Evolutionary conservation across 352 stramenopile genomes (phyloP), one percentile per base, ranked within the genome.

Genomic region (Globisporangium alternatum): DNA sequence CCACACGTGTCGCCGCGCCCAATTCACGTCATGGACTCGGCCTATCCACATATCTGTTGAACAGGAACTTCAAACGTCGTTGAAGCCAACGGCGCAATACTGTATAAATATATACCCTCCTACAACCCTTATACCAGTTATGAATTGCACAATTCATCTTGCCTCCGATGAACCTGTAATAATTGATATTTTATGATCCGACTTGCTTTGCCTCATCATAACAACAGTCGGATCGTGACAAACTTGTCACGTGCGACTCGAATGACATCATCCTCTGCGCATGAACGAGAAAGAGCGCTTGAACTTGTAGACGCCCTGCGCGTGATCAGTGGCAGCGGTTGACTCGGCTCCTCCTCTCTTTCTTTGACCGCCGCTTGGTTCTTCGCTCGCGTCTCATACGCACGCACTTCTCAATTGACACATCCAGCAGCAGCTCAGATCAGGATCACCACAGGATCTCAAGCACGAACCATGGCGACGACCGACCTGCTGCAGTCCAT

Each of bases 401-500:
- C 17, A 21, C 37, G 8, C 41, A 47, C 41, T 47, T 47, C 41
- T 3, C 5, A 22, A 47, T 47, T 47, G 15, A 30, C 33, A 31
- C 17, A 41, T 30, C 5, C 31, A 56, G 19, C 17, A 13, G 5
- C 43, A 48, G 13, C 37, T 28, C 25, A 28, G 25, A 43, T 10
- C 13, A 45, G 39, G 39, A 45, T 13, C 39, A 47, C 3, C 39
- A n/a, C 39, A 45, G 17, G 6, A 21, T 12, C 41, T 22, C 15
- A 19, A 47, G 15, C 13, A 5, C 15, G 17, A 15, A 33, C 15
- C 22, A 62, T 63, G 62, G 33, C 64, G 30, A 28, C 31, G 21
- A 48, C 49, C 17, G 41, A 43, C 5, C 21, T 56, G 28, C 28
- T 60, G 35, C 48, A 54, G 3, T 52, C 56, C 25, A 48, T 78